Conservation (phyloP, 371 early-diverging fungal genomes). For the Mortierella sp. region DNA sequence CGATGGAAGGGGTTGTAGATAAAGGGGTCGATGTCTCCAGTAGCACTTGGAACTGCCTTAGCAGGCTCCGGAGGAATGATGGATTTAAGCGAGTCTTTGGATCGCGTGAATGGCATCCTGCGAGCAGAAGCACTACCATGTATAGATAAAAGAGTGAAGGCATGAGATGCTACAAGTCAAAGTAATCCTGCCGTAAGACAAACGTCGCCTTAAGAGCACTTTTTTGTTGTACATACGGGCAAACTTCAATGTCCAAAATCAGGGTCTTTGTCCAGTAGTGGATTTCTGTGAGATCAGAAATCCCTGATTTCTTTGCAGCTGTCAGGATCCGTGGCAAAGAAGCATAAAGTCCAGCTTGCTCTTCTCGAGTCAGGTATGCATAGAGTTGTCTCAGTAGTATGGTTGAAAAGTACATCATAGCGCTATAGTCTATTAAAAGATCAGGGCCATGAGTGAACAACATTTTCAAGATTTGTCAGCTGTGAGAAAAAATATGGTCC, state of each 20-base stretch:
- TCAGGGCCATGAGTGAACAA: too few species aligned
- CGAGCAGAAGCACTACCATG: constrained; percentile 51
- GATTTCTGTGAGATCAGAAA: constrained; percentile 41
- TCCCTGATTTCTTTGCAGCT: constrained; percentile 55
- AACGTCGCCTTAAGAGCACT: neutral
- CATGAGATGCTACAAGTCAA: constrained; percentile 28
- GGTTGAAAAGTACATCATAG: constrained; percentile 71
- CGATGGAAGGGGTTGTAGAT: constrained; percentile 80
- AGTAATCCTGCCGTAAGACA: constrained; percentile 1
- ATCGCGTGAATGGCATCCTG: constrained; percentile 48
- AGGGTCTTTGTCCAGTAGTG: constrained; percentile 56
- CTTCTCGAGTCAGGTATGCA: constrained; percentile 68
- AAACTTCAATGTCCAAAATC: constrained; percentile 50
- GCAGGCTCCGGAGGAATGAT: constrained; percentile 30
- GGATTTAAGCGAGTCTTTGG: constrained; percentile 47
- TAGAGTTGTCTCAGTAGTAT: constrained; percentile 74
- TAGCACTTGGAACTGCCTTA: constrained; percentile 18
- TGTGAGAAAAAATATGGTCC: neutral
- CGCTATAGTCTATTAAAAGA: constrained; percentile 63
- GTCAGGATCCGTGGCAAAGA: constrained; percentile 66
- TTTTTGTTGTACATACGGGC: constrained; percentile 45
- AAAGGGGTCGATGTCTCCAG: constrained; percentile 67
- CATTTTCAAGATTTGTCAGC: neutral
- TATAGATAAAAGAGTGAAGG: constrained; percentile 6
- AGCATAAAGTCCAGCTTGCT: constrained; percentile 75